Percentiles rank a stretch among this genome's conserved stretches.
These are phyloP conservation scores for Penicillium sp. DNA, from an alignment of 2,329 filamentous ascomycete species.

Conservation along the genomic window DNA sequence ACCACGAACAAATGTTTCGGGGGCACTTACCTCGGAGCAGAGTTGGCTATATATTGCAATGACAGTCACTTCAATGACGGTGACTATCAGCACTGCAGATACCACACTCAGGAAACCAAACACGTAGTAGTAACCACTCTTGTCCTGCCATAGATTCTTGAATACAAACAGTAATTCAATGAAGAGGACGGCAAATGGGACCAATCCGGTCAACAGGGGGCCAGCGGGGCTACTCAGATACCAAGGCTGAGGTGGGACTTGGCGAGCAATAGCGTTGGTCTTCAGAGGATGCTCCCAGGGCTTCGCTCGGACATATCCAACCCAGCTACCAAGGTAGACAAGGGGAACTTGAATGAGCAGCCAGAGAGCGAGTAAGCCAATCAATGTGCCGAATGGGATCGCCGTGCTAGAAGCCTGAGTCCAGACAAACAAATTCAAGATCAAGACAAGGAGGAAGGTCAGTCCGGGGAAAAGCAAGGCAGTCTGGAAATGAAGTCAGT, in stretches of 20 bases:
- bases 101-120: slow-evolving; percentile 83
- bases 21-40: slow-evolving; percentile 64
- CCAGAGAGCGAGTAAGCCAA: slow-evolving; percentile 75
- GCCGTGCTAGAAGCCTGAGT: slow-evolving; percentile 85
- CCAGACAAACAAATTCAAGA: slow-evolving; percentile 88
- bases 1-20: background rate
- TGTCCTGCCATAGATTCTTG: slow-evolving; percentile 85
- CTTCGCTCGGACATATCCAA: slow-evolving; percentile 67
- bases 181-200: slow-evolving; percentile 85
- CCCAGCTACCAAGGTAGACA: slow-evolving; percentile 78
- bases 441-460: slow-evolving; percentile 71
- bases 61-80: slow-evolving; percentile 79
- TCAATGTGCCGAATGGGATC: slow-evolving; percentile 76
- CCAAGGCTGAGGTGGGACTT: slow-evolving; percentile 75
- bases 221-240: slow-evolving; percentile 66
- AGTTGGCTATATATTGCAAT: slow-evolving; percentile 81
- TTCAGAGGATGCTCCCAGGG: slow-evolving; percentile 82
- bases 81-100: slow-evolving; percentile 69
- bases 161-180: slow-evolving; percentile 86
- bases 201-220: slow-evolving; percentile 70
- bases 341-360: slow-evolving; percentile 82
- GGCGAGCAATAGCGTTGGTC: slow-evolving; percentile 69
- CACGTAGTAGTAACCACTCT: slow-evolving; percentile 88
- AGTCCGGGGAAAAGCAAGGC: slow-evolving; percentile 77
- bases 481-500: slow-evolving; percentile 49